phyloP scores from a whole-genome alignment of 257 asterid species.

The Solanum virginianum region DNA sequence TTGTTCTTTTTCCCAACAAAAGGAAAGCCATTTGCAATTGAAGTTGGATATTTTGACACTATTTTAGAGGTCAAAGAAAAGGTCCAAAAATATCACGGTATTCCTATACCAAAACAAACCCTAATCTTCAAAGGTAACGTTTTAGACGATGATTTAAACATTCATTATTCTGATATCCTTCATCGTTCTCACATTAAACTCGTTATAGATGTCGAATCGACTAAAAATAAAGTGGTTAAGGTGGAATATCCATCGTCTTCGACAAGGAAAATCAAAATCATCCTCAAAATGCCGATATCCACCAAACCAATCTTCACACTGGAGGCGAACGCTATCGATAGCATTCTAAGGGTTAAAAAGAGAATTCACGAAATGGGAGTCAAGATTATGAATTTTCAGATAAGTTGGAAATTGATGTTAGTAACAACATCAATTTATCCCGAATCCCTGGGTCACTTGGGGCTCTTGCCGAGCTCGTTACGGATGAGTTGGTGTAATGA shows the following conservation, averaged over 20 bases:
- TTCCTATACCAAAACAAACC: constrained; percentile 50
- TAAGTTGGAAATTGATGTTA: constrained; percentile 27
- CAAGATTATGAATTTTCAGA: constrained; percentile 20
- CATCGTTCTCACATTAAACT: constrained; percentile 38
- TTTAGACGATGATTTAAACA: constrained; percentile 39
- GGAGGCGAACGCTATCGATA: constrained; percentile 22
- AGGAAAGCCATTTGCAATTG: constrained; percentile 36
- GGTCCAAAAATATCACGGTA: constrained; percentile 23
- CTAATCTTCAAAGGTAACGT: constrained; percentile 37
- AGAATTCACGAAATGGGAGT: constrained; percentile 28
- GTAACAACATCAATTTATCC: no score
- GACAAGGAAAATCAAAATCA: constrained; percentile 16
- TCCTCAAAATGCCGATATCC: constrained; percentile 22
- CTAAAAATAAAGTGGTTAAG: background rate
- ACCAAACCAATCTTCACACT: background rate
- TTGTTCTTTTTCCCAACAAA: constrained; percentile 28
- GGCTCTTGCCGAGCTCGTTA: no score
- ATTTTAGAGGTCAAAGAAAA: constrained; percentile 56
- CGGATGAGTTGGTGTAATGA: no score
- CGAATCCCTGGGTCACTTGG: no score
- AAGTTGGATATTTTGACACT: constrained; percentile 56
- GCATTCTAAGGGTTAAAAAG: constrained; percentile 28
- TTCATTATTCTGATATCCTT: constrained; percentile 38
- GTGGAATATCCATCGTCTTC: background rate
- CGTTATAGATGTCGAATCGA: background rate